A percentile compares a stretch with the other conserved stretches of the same genome.
phyloP scores from a whole-genome alignment of 345 rosid genomes.

The Pelargonium nanum region DNA sequence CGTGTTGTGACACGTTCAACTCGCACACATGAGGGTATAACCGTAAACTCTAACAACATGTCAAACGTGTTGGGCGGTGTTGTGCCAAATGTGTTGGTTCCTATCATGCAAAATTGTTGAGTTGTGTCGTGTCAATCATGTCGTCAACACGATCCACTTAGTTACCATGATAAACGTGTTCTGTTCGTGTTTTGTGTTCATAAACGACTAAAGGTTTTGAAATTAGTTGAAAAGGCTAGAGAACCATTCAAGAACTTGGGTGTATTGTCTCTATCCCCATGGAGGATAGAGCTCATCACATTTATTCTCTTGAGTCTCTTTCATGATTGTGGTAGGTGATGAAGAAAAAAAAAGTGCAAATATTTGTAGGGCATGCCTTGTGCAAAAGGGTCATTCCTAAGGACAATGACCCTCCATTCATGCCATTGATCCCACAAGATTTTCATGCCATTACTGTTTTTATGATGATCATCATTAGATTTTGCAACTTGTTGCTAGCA shows the following conservation, averaged over 20 bases:
- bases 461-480: background rate
- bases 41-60: too few relatives aligned
- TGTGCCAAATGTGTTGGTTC: too few relatives aligned
- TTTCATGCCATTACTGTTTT: background rate
- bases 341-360: background rate
- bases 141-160: too few relatives aligned
- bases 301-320: slow-evolving; percentile 3
- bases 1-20: too few relatives aligned
- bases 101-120: too few relatives aligned
- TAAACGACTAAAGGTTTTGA: too few relatives aligned
- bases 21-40: too few relatives aligned
- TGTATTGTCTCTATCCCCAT: slow-evolving; percentile 8
- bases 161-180: too few relatives aligned
- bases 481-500: background rate
- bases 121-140: too few relatives aligned
- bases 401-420: background rate
- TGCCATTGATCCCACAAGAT: background rate
- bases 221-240: too few relatives aligned
- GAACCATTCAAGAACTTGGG: background rate
- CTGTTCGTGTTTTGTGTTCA: too few relatives aligned
- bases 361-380: background rate
- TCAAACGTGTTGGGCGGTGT: too few relatives aligned
- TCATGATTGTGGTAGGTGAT: slow-evolving; percentile 5
- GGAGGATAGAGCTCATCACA: slow-evolving; percentile 4
- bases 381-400: background rate